Evolutionary conservation across 1,139 yeast genomes (phyloP), one percentile per base, ranked within the genome.

Genomic region (Arxiozyma heterogenica): DNA sequence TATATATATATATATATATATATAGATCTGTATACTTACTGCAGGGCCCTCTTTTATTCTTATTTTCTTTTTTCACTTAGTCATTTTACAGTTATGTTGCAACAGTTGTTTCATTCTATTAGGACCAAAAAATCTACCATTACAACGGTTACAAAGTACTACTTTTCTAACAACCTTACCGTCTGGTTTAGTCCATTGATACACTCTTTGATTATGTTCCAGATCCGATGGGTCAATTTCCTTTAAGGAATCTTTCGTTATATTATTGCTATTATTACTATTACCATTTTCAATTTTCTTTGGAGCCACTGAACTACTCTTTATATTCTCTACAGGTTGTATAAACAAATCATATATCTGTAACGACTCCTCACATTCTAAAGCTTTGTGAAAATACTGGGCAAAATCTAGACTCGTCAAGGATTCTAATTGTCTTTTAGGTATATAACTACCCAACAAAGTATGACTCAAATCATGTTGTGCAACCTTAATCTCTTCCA

Each of bases 371-470:
- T 64, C 65, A 49, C 67, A 65, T 38, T 65, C 67, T 22, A 66
- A 47, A 1, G 62, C 56, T 47, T 60, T 64, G 48, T 65, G 66
- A 53, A 67, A 66, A 51, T 63, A 65, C 18, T 64, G 66, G n/a
- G 70, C 69, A 58, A 67, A 67, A 53, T 67, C 70, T 30, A 62
- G 59, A 51, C 69, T 63, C 1, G 69, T 65, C 9, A 67, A 55
- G 4, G 69, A 59, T 51, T 67, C 71, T 46, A 67, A 50, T 54
- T 66, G 69, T 41, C 60, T 57, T 52, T 58, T 59, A 30, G 71
- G 71, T 12, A 67, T 70, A 51, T 64, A 66, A 9, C 69, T 68
- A 18, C 71, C 71, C 20, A 67, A 56, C 43, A 67, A 51, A 20
- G 66, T 62, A 52, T 67, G 71, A 23, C 62, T 56, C 34, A 66